Conservation (phyloP, 495 filamentous ascomycete species). For the Platismatia glauca region DNA sequence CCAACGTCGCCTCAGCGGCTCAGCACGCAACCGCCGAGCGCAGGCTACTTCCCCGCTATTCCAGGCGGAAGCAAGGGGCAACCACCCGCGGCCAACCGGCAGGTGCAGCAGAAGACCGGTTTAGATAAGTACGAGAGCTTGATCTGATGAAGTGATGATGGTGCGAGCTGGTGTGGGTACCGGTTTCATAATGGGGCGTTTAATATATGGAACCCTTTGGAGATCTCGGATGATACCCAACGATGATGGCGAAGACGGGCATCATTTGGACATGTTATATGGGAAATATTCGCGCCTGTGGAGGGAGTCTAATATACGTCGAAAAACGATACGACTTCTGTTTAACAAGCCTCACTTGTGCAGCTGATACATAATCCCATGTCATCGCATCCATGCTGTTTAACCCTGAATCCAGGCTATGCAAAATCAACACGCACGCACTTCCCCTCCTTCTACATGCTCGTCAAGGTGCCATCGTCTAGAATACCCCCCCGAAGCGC, state of each 20-base stretch:
- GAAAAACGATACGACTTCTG: neutral
- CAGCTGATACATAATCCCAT: neutral
- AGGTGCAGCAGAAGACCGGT: constrained; percentile 46
- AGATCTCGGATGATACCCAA: constrained; percentile 1
- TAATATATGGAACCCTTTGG: neutral
- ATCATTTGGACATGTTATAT: neutral
- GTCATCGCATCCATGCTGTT: neutral
- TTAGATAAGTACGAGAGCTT: constrained; percentile 78
- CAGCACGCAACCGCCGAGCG: constrained; percentile 21
- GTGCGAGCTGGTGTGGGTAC: neutral
- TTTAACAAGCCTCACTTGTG: neutral
- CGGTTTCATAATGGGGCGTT: neutral
- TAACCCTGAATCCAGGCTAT: neutral
- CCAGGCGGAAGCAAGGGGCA: constrained; percentile 16
- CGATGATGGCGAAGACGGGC: neutral
- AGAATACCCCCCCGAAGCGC: constrained; percentile 26
- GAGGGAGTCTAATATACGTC: neutral
- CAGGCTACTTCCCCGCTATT: constrained; percentile 21
- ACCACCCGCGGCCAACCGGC: constrained; percentile 26
- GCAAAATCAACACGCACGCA: neutral
- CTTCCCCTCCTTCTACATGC: neutral
- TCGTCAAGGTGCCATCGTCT: constrained; percentile 5
- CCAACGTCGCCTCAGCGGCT: constrained; percentile 17
- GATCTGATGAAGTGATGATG: constrained; percentile 38
- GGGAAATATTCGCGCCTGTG: neutral